Evolutionary conservation across 345 rosid genomes (phyloP).

Genomic region (Anastatica hierochuntica): DNA sequence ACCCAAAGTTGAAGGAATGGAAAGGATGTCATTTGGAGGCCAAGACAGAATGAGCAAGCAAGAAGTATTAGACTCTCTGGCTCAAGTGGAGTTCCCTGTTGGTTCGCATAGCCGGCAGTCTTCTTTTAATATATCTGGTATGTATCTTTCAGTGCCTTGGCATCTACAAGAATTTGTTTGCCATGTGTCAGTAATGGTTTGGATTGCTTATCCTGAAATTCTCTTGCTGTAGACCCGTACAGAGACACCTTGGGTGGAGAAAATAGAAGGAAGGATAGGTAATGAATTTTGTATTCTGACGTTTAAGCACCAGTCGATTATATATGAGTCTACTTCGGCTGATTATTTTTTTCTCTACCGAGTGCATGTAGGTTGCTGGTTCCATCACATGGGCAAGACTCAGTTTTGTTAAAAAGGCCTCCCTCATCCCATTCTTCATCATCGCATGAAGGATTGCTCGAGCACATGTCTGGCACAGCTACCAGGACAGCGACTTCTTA

Average conservation of each 20-base stretch:
- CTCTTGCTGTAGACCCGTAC: slow-evolving; percentile 24
- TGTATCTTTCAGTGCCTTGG: not conserved
- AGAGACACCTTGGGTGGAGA: slow-evolving; percentile 32
- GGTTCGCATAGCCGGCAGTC: slow-evolving; percentile 25
- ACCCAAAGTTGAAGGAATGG: slow-evolving; percentile 22
- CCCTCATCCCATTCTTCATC: slow-evolving; percentile 36
- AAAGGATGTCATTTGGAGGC: slow-evolving; percentile 24
- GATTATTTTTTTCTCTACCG: no score
- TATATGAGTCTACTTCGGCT: not conserved
- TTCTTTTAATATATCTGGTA: slow-evolving; percentile 33
- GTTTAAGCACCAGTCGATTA: not conserved
- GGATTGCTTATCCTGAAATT: not conserved
- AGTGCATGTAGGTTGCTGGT: slow-evolving; percentile 7
- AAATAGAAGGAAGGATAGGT: slow-evolving; percentile 39
- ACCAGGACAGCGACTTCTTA: slow-evolving; percentile 29
- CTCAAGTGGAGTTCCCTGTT: slow-evolving; percentile 22
- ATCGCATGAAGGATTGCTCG: slow-evolving; percentile 42
- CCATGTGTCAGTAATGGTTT: not conserved
- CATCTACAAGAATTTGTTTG: no score
- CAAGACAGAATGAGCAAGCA: slow-evolving; percentile 34
- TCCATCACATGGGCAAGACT: slow-evolving; percentile 41
- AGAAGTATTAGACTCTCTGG: slow-evolving; percentile 21
- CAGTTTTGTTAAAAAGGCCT: slow-evolving; percentile 27
- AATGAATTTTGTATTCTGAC: slow-evolving; percentile 1
- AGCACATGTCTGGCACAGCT: slow-evolving; percentile 28